Percentiles rank a stretch among this genome's conserved stretches.
These are phyloP conservation scores for Lichtheimia hyalospora DNA, from an alignment of 371 early-diverging fungal species.

Conservation along the genomic window DNA sequence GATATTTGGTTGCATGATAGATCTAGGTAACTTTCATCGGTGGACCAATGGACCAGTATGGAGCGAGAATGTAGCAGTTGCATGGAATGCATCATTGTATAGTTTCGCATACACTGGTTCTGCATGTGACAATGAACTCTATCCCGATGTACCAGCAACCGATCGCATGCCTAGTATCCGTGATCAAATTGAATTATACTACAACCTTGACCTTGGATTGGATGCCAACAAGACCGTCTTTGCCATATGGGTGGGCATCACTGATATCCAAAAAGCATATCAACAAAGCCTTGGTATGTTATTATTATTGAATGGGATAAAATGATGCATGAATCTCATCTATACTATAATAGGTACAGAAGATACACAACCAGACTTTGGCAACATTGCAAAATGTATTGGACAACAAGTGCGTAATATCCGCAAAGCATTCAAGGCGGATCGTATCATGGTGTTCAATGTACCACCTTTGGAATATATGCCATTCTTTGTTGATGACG, in stretches of 20 bases:
- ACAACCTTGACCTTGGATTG: conserved; percentile 26
- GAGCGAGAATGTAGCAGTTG: conserved; percentile 44
- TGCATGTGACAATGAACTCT: conserved; percentile 37
- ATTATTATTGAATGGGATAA: conserved; percentile 1
- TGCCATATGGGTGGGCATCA: conserved; percentile 48
- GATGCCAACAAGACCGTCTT: conserved; percentile 43
- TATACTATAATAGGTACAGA: background rate
- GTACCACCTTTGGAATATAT: conserved; percentile 37
- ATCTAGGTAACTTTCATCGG: conserved; percentile 37
- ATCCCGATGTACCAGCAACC: conserved; percentile 16
- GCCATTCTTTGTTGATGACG: conserved; percentile 31
- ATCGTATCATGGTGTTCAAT: conserved; percentile 37
- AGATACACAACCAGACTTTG: conserved; percentile 17
- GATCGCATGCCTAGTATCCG: conserved; percentile 34
- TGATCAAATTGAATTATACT: conserved; percentile 46
- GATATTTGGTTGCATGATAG: conserved; percentile 8
- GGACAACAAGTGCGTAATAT: conserved; percentile 30
- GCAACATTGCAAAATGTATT: conserved; percentile 26
- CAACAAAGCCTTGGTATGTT: conserved; percentile 17
- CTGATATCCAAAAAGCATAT: conserved; percentile 29
- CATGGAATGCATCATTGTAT: conserved; percentile 42
- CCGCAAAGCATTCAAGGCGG: conserved; percentile 29
- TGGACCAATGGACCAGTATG: conserved; percentile 46
- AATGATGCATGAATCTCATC: too few species aligned
- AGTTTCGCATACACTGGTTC: conserved; percentile 47